Base-by-base conservation (phyloP, 2,329 filamentous ascomycete genomes). In the Nannizzia gypsea region DNA sequence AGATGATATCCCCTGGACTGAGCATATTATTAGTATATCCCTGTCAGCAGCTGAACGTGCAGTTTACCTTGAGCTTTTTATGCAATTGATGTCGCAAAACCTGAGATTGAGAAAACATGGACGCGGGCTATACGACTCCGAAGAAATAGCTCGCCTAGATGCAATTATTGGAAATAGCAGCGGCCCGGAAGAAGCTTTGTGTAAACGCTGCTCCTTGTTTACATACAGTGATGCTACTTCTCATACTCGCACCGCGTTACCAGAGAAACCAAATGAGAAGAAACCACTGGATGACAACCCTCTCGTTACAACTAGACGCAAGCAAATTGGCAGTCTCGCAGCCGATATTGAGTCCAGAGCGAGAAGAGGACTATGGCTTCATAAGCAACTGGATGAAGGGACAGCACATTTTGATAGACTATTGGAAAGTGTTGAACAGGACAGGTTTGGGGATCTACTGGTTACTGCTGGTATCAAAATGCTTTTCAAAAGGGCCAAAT, bases 41-140 rank as follows among this genome's bases (percentile, higher is more conserved):
- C 71, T 81, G 1, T 72, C 75, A 4, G 67, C 77, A 0, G 75
- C 73, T 0, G 82, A 86, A 62, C 72, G 73, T 28, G 75, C 75
- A 1, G 69, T 80, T 0, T 85, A 85, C 64, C 70, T 79, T 0
- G 81, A 84, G 64, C 70, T 83, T 0, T 78, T 79, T 3, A 77
- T 81, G 59, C 76, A 81, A 50, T 65, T 84, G 1, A 78, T 78
- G 54, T 74, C 78, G 0, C 73, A 77, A 4, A 76, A 78, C 28
- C 80, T 83, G 72, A 71, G 74, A 38, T 62, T 69, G 50, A 66
- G 69, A 22, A 64, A 64, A 44, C 66, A 65, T 50, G 64, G 64
- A 13, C 65, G 63, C 38, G 66, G 66, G 2, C 60, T 64, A 11
- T 68, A 68, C 55, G 62, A 63, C 34, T 65, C 68, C 56, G 70